Percentiles rank a stretch among this genome's conserved stretches.
These are phyloP conservation scores for Yarrowia keelungensis DNA, from an alignment of 805 yeast species.

Conservation along the genomic window DNA sequence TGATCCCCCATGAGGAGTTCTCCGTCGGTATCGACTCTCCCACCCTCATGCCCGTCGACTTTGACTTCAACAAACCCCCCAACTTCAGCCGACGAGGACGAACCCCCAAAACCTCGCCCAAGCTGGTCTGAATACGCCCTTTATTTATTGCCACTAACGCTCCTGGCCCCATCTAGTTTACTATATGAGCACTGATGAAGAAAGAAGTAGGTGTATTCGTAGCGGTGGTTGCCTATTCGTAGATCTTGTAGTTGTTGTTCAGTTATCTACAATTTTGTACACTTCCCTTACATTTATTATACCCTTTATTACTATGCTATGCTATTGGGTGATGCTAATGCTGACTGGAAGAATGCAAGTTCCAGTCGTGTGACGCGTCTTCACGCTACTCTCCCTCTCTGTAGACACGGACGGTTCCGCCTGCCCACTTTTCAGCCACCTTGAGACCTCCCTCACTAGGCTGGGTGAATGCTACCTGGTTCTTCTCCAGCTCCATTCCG, in stretches of 20 bases:
- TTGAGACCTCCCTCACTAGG: slow-evolving; percentile 33
- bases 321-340: slow-evolving; percentile 4
- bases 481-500: slow-evolving; percentile 11
- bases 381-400: slow-evolving; percentile 11
- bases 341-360: slow-evolving; percentile 21
- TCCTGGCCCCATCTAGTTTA: slow-evolving; percentile 11
- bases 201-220: too few species aligned
- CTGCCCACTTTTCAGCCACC: slow-evolving; percentile 32
- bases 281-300: too few species aligned
- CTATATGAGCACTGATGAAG: neutral
- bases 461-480: slow-evolving; percentile 24
- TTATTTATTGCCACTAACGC: slow-evolving; percentile 24
- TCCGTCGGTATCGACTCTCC: slow-evolving; percentile 23
- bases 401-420: slow-evolving; percentile 14
- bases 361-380: neutral
- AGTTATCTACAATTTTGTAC: too few species aligned
- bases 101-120: slow-evolving; percentile 25
- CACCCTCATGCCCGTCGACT: slow-evolving; percentile 7
- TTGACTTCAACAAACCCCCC: slow-evolving; percentile 22
- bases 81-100: slow-evolving; percentile 22
- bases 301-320: neutral
- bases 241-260: too few species aligned
- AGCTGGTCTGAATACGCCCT: neutral
- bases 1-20: slow-evolving; percentile 24
- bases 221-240: too few species aligned